Conservation (phyloP, 1,284 basidiomycete species). For the Naganishia sp. region DNA sequence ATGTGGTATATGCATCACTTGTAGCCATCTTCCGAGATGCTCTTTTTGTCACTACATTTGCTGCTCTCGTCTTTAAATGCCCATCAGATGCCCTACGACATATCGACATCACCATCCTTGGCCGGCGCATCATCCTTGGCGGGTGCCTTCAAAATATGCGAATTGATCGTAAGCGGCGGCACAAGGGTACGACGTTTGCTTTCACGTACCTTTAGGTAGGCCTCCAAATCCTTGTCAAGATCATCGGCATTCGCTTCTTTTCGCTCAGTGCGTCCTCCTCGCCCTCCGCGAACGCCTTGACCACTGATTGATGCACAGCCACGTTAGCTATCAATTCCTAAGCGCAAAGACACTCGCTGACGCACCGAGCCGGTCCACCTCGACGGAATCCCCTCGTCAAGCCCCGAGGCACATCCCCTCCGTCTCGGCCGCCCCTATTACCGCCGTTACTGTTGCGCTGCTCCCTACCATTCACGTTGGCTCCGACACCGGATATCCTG, state of each 20-base stretch:
- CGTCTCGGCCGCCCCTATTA: conserved; percentile 53
- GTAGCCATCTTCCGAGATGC: too few species aligned
- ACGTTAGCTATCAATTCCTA: too few species aligned
- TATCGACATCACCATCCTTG: conserved; percentile 45
- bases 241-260: conserved; percentile 70
- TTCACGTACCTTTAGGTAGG: conserved; percentile 67
- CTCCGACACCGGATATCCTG: conserved; percentile 55
- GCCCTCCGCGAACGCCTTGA: conserved; percentile 19
- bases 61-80: background rate
- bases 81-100: conserved; percentile 40
- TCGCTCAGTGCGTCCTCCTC: conserved; percentile 1
- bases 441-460: conserved; percentile 36
- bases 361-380: conserved; percentile 23
- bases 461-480: background rate
- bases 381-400: conserved; percentile 24
- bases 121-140: conserved; percentile 14
- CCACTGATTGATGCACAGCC: background rate
- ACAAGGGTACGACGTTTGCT: conserved; percentile 33
- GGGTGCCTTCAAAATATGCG: conserved; percentile 6
- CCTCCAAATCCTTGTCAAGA: conserved; percentile 85
- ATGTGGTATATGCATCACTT: conserved; percentile 8
- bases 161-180: conserved; percentile 53
- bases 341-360: background rate
- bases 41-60: too few species aligned
- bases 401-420: conserved; percentile 20